phyloP scores from a whole-genome alignment of 2,329 filamentous ascomycete species.

The Talaromyces sp. region DNA sequence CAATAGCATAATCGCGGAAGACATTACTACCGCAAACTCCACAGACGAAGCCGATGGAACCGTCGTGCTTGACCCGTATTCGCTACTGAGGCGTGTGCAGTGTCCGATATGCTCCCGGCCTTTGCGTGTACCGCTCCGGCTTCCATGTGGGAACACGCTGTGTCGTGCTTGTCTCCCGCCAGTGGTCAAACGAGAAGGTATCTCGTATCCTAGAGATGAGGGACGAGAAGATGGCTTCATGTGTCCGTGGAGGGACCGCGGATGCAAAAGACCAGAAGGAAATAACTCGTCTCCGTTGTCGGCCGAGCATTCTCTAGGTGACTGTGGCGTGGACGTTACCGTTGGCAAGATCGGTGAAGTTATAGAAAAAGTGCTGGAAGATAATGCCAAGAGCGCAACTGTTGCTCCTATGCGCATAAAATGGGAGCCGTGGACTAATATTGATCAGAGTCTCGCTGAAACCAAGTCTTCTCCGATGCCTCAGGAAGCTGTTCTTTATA shows the following conservation, averaged over 20 bases:
- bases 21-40: background rate
- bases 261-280: background rate
- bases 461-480: conserved; percentile 6
- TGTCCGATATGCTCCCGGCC: conserved; percentile 68
- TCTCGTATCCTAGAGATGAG: conserved; percentile 69
- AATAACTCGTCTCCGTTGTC: conserved; percentile 41
- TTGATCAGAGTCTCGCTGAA: background rate
- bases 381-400: background rate
- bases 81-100: conserved; percentile 68
- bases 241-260: conserved; percentile 53
- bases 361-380: conserved; percentile 36
- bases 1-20: background rate
- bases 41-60: background rate
- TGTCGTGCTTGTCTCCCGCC: conserved; percentile 70
- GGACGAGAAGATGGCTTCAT: conserved; percentile 62
- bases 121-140: conserved; percentile 61
- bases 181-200: conserved; percentile 58
- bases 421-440: conserved; percentile 1
- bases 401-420: background rate
- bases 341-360: conserved; percentile 64
- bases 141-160: conserved; percentile 75
- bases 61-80: conserved; percentile 27
- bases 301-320: conserved; percentile 67
- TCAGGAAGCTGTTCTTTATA: conserved; percentile 36
- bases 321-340: conserved; percentile 72